Base-by-base conservation (phyloP, 331 rosid species). In the Acacia pycnantha region DNA sequence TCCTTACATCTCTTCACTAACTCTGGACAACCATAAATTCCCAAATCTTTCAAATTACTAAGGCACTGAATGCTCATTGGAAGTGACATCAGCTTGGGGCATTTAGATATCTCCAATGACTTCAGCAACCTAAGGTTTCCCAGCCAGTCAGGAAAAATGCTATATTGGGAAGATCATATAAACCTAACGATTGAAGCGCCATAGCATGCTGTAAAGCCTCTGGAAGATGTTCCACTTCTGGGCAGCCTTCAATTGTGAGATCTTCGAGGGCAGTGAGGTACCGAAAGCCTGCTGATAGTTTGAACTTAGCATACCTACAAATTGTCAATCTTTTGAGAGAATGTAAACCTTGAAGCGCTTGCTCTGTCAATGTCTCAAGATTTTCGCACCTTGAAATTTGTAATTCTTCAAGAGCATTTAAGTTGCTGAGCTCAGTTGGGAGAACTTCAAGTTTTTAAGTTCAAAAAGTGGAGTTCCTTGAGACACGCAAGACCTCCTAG, bases 291-390 rank as follows among this genome's bases (percentile, higher is more conserved):
- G 51, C 16, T 2, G 51, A 46, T 15, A 46, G 12, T 11, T 12
- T 46, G 16, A 41, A 41, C 40, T 29, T n/a, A 1, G 3, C 41
- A 14, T 16, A 12, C 0, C 13, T 0, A 2, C 1, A 0, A 50
- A 85, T 68, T 0, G 0, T 0, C 4, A 87, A 19, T 19, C 0
- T 33, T 78, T 31, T 74, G 1, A 84, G 80, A 70, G 82, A 64
- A 2, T 22, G 56, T 29, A 76, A 16, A 9, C 44, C 77, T 12
- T 53, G 80, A 68, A 78, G 27, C 6, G 35, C 81, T 50, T 73
- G 70, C 22, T 78, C 73, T 46, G 85, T 13, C 40, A 87, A 41
- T 53, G 72, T n/a, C 59, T 74, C 56, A 9, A 87, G 76, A 77
- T 3, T 79, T 4, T 44, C 1, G 12, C 90, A 87, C 0, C 0